A percentile compares a stretch with the other conserved stretches of the same genome.
Conservation (phyloP, 2,329 filamentous ascomycete species). For the Fusarium nurragi region DNA sequence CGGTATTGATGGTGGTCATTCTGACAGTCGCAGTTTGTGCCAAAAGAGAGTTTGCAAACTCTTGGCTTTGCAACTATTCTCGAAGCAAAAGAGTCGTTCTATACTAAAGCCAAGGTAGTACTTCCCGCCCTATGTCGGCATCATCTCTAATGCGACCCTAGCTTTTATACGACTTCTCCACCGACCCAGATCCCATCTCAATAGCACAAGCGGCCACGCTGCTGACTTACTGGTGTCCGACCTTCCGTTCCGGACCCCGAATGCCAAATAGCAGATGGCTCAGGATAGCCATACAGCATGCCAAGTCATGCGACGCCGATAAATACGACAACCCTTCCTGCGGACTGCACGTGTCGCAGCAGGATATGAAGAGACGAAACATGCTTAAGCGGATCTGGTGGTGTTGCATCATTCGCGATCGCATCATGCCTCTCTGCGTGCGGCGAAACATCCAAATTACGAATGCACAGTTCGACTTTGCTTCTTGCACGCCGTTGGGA, state of each 20-base stretch:
- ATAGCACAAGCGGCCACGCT: constrained; percentile 31
- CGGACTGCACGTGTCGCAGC: not conserved
- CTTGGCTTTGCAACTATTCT: constrained; percentile 30
- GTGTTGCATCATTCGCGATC: constrained; percentile 35
- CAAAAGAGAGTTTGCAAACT: constrained; percentile 20
- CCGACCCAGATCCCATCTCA: constrained; percentile 31
- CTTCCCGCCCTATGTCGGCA: fast-evolving
- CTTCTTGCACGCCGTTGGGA: constrained; percentile 7
- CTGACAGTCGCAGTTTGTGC: constrained; percentile 26
- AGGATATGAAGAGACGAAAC: constrained; percentile 21
- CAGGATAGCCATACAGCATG: constrained; percentile 24
- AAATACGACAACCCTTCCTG: not conserved
- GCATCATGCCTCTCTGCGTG: constrained; percentile 33
- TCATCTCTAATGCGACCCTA: not conserved
- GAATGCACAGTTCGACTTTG: constrained; percentile 26
- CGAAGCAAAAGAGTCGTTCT: constrained; percentile 32
- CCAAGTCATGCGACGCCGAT: constrained; percentile 24
- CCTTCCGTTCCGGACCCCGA: constrained; percentile 20
- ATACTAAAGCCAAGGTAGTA: constrained; percentile 37
- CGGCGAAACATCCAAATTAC: constrained; percentile 35
- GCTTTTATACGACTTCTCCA: constrained; percentile 35
- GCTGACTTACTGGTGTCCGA: constrained; percentile 36
- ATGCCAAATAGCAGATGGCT: constrained; percentile 35
- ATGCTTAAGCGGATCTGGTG: constrained; percentile 32
- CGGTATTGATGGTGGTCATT: no score